phyloP scores from a whole-genome alignment of 352 stramenopile species.

The Globisporangium spinosum region DNA sequence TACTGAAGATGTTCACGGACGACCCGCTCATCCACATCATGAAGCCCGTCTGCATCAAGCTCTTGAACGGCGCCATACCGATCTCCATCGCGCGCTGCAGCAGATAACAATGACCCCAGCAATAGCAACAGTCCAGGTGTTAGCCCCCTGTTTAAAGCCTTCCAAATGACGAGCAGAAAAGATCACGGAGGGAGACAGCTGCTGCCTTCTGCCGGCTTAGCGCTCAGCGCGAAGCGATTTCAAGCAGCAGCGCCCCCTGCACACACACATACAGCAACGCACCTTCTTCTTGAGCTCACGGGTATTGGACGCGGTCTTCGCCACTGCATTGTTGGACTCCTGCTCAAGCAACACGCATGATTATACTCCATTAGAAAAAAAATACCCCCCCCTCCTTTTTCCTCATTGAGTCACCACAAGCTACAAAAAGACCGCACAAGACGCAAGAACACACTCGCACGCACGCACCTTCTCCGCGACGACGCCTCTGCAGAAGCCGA shows the following conservation, averaged over 20 bases:
- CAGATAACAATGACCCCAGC: constrained; percentile 2
- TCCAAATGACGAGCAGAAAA: too few species aligned
- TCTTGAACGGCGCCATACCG: constrained; percentile 87
- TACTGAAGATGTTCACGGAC: constrained; percentile 94
- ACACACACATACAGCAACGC: neutral
- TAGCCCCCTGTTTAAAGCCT: constrained; percentile 3
- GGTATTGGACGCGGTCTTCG: constrained; percentile 64
- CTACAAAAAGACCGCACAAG: neutral
- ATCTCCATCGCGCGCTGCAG: constrained; percentile 88
- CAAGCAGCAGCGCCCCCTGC: neutral
- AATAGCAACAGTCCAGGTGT: neutral
- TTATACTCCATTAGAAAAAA: neutral
- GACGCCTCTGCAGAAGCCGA: constrained; percentile 62
- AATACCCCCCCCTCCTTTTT: neutral
- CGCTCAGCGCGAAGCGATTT: neutral
- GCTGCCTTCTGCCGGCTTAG: too few species aligned
- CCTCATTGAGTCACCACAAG: neutral
- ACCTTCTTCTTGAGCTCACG: constrained; percentile 88
- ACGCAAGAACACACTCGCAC: neutral
- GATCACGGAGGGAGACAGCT: too few species aligned
- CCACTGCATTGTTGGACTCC: constrained; percentile 50
- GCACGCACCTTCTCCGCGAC: constrained; percentile 49
- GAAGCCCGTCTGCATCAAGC: constrained; percentile 91
- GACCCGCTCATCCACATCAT: constrained; percentile 97
- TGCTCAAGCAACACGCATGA: constrained; percentile 16